Evolutionary conservation across 768 basidiomycete genomes (phyloP).

Genomic region (Russula compacta): DNA sequence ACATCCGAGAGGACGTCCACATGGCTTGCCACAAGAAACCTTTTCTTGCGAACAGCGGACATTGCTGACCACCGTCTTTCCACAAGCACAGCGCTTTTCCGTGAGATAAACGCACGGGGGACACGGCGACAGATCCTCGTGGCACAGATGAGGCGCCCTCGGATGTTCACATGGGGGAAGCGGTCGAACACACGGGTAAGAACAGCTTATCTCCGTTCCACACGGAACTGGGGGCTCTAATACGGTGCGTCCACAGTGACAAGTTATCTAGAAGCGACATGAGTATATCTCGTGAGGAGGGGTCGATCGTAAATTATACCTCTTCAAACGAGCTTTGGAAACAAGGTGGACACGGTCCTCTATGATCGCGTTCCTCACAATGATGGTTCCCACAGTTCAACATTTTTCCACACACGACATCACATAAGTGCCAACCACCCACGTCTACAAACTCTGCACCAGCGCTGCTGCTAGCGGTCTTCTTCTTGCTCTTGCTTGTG

Average conservation of each 20-base stretch:
- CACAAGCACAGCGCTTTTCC: constrained; percentile 77
- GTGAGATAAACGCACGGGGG: constrained; percentile 85
- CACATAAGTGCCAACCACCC: constrained; percentile 75
- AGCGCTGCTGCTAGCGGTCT: constrained; percentile 29
- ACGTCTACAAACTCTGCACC: constrained; percentile 43
- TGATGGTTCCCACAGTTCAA: constrained; percentile 69
- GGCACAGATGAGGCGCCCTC: constrained; percentile 69
- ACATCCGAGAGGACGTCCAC: constrained; percentile 72
- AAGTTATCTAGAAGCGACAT: constrained; percentile 46
- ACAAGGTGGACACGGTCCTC: constrained; percentile 73
- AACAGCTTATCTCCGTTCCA: constrained; percentile 69
- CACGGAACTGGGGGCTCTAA: constrained; percentile 86
- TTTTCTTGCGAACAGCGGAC: constrained; percentile 79
- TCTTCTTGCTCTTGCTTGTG: constrained; percentile 51
- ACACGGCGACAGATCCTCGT: constrained; percentile 59
- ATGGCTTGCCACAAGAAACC: constrained; percentile 76
- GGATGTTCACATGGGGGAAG: constrained; percentile 77
- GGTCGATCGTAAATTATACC: constrained; percentile 32
- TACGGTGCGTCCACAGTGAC: constrained; percentile 78
- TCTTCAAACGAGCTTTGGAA: constrained; percentile 89
- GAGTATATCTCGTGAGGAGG: not conserved
- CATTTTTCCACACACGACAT: constrained; percentile 65
- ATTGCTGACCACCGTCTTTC: constrained; percentile 72
- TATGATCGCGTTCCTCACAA: constrained; percentile 78
- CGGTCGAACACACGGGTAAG: constrained; percentile 68